phyloP scores from a whole-genome alignment of 352 stramenopile species.

The Phytophthora tentaculata region DNA sequence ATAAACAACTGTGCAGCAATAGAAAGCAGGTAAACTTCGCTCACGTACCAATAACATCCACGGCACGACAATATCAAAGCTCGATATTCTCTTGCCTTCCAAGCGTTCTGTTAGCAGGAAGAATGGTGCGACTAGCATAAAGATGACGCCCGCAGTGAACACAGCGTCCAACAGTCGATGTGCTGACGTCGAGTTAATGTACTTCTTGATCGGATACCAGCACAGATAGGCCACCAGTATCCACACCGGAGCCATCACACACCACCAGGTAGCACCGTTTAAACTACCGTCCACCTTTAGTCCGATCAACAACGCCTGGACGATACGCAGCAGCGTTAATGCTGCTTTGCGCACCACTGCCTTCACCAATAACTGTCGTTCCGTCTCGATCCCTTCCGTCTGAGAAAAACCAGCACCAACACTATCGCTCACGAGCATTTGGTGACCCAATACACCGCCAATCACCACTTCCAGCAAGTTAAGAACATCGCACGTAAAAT shows the following conservation, averaged over 20 bases:
- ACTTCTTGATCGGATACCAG: conserved; percentile 56
- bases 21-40: not conserved
- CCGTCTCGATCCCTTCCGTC: conserved; percentile 60
- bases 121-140: conserved; percentile 65
- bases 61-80: conserved; percentile 76
- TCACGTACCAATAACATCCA: conserved; percentile 79
- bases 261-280: conserved; percentile 64
- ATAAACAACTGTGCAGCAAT: conserved; percentile 11
- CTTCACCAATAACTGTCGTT: conserved; percentile 48
- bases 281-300: conserved; percentile 70
- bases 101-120: conserved; percentile 72
- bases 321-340: conserved; percentile 50
- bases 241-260: conserved; percentile 78
- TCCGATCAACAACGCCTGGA: conserved; percentile 58
- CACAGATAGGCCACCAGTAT: conserved; percentile 63
- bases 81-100: conserved; percentile 64
- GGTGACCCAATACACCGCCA: conserved; percentile 56
- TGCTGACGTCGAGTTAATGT: conserved; percentile 46
- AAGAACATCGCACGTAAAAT: conserved; percentile 71
- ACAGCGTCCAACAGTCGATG: conserved; percentile 53
- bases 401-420: conserved; percentile 54
- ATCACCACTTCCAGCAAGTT: conserved; percentile 68
- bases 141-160: conserved; percentile 50
- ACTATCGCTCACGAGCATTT: conserved; percentile 63
- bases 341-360: conserved; percentile 44